Percentiles rank a stretch among this genome's conserved stretches.
Evolutionary conservation across 2,329 filamentous ascomycete species (phyloP).

Genomic region (Tolypocladium ophioglossoides): DNA sequence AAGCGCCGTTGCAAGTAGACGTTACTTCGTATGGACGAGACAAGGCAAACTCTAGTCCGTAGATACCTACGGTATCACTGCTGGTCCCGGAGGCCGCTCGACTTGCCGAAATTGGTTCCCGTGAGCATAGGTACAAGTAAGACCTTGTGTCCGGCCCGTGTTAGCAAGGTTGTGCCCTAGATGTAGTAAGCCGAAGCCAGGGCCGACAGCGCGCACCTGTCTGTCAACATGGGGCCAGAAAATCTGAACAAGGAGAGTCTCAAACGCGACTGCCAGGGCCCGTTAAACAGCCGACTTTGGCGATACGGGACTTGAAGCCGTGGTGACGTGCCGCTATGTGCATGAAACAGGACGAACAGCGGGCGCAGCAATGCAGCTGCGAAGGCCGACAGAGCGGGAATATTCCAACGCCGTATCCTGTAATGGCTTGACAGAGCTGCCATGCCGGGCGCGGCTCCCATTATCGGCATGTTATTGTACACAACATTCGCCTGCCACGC

Average conservation of each 20-base stretch:
- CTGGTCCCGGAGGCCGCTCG: neutral
- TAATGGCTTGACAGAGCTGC: neutral
- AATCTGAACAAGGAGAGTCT: neutral
- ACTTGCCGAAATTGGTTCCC: neutral
- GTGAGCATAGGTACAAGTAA: neutral
- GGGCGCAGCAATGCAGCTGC: too few species aligned
- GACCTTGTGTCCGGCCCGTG: neutral
- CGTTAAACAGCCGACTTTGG: neutral
- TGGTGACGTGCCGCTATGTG: neutral
- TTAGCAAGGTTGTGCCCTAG: neutral
- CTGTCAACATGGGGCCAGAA: neutral
- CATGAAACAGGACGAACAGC: neutral
- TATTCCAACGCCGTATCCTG: too few species aligned
- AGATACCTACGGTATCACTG: too few species aligned
- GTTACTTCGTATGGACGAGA: too few species aligned
- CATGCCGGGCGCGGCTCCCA: too few species aligned
- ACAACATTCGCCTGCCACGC: neutral
- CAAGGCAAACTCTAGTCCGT: too few species aligned
- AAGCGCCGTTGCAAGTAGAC: too few species aligned
- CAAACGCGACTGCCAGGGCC: too few species aligned
- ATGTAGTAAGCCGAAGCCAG: neutral
- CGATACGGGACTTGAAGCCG: neutral
- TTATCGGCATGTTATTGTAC: too few species aligned
- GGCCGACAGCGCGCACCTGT: neutral
- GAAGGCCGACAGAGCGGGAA: too few species aligned